phyloP scores from a whole-genome alignment of 2,329 filamentous ascomycete genomes.

The Aureobasidium sp. region DNA sequence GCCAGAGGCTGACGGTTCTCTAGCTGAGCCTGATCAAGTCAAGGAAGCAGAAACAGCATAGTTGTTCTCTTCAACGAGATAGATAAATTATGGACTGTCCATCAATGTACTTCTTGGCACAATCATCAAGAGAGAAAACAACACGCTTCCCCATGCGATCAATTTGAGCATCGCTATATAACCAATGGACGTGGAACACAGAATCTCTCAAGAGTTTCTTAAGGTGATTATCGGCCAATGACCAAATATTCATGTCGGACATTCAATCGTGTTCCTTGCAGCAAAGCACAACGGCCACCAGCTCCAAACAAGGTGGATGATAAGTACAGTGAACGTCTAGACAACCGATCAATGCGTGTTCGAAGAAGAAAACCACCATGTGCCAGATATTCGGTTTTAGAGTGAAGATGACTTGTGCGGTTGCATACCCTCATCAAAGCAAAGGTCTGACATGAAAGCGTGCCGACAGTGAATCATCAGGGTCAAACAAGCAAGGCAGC shows the following conservation, averaged over 20 bases:
- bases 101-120: conserved; percentile 12
- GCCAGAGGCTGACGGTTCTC: neutral
- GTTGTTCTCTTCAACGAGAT: neutral
- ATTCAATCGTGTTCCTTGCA: no score
- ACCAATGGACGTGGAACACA: no score
- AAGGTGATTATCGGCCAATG: no score
- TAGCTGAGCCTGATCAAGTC: neutral
- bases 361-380: no score
- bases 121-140: neutral
- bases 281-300: no score
- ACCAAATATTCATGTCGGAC: no score
- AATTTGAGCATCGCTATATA: no score
- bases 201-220: no score
- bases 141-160: no score
- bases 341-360: no score
- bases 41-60: neutral
- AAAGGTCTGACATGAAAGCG: neutral
- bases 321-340: no score
- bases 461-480: neutral
- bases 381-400: neutral
- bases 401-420: neutral
- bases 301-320: no score
- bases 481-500: neutral
- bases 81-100: neutral
- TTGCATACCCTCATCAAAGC: neutral